Percentiles rank a stretch among this genome's conserved stretches.
These are phyloP conservation scores for Xylaria sp. DNA, from an alignment of 2,329 filamentous ascomycete species.

Conservation along the genomic window DNA sequence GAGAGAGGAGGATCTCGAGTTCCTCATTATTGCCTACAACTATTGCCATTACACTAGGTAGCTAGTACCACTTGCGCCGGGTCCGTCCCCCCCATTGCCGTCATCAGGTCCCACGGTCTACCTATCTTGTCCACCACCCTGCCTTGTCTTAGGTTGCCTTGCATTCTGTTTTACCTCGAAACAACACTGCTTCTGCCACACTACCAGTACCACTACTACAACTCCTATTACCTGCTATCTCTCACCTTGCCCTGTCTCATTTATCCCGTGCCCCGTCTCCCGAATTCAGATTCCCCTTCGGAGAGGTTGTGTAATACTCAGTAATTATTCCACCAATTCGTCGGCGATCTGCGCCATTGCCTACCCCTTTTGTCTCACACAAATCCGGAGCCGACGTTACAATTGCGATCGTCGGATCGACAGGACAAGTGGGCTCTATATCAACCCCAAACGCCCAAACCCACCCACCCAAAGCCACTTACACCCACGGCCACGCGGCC, in stretches of 20 bases:
- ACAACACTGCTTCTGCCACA: not conserved
- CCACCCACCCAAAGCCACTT: conserved; percentile 18
- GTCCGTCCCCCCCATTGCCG: not conserved
- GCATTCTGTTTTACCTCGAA: not conserved
- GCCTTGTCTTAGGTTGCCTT: too few species aligned
- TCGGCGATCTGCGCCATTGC: not conserved
- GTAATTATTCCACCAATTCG: conserved; percentile 13
- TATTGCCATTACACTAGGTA: not conserved
- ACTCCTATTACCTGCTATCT: too few species aligned
- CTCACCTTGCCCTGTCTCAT: not conserved
- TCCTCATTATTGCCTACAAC: too few species aligned
- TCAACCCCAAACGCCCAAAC: conserved; percentile 11
- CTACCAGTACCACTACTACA: too few species aligned
- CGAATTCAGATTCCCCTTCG: conserved; percentile 9
- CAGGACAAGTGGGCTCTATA: conserved; percentile 25
- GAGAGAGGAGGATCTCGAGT: too few species aligned
- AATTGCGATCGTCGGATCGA: conserved; percentile 36
- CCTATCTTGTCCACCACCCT: too few species aligned
- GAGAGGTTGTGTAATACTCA: conserved; percentile 18
- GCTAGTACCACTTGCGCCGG: not conserved
- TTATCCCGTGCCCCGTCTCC: conserved; percentile 3
- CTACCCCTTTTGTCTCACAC: conserved; percentile 4
- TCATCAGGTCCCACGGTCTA: not conserved
- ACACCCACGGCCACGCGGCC: conserved; percentile 1
- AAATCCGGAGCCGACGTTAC: conserved; percentile 15